Evolutionary conservation across 1,284 basidiomycete genomes (phyloP).

Genomic region (Macrocystidia cucumis): DNA sequence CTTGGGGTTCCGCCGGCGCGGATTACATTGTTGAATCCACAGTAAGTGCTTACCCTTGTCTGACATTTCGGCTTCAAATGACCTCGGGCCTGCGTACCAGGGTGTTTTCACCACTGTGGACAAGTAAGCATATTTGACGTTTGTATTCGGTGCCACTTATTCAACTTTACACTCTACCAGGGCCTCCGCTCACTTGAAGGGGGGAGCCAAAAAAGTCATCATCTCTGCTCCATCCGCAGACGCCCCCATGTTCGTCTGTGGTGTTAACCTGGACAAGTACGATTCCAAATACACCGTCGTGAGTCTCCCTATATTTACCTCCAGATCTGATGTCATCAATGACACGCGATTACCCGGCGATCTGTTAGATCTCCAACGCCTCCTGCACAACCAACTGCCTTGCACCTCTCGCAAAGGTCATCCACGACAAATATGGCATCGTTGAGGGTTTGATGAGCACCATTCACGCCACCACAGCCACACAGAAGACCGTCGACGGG

Average conservation of each 20-base stretch:
- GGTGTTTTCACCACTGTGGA: conserved; percentile 98
- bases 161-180: conserved; percentile 28
- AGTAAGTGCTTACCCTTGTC: conserved; percentile 27
- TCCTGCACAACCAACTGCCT: conserved; percentile 99
- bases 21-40: conserved; percentile 97
- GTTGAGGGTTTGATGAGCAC: conserved; percentile 98
- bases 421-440: conserved; percentile 95
- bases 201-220: conserved; percentile 99
- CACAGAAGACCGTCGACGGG: conserved; percentile 99
- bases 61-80: neutral
- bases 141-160: conserved; percentile 6
- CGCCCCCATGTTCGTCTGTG: conserved; percentile 95
- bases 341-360: too few species aligned
- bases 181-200: conserved; percentile 93
- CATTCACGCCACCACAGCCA: conserved; percentile 94
- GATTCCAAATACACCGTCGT: conserved; percentile 87
- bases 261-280: conserved; percentile 96
- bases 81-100: conserved; percentile 20
- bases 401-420: conserved; percentile 96
- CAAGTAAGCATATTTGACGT: conserved; percentile 41
- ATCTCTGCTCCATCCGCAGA: conserved; percentile 99
- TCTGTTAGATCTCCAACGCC: conserved; percentile 85
- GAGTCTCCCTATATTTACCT: conserved; percentile 22
- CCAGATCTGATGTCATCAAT: conserved; percentile 8
- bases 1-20: conserved; percentile 79